A percentile compares a stretch with the other conserved stretches of the same genome.
Conservation (phyloP, 768 basidiomycete species). For the Phlebiopsis gigantea region DNA sequence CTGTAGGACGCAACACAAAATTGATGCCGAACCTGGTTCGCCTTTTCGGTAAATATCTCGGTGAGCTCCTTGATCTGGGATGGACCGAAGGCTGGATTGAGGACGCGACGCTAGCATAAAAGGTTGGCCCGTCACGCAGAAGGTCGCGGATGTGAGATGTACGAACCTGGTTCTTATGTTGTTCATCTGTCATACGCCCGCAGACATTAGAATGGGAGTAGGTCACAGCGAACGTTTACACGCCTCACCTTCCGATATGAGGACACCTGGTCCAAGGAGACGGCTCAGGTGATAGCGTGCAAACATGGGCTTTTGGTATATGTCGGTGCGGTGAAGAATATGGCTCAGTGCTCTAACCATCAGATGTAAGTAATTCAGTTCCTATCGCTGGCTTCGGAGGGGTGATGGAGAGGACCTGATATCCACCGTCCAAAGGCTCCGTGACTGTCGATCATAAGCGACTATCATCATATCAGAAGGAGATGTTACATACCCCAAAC, state of each 20-base stretch:
- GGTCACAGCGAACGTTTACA: too few relatives aligned
- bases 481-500: constrained; percentile 38
- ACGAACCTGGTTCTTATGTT: constrained; percentile 35
- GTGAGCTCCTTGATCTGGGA: constrained; percentile 54
- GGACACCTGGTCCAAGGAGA: constrained; percentile 42
- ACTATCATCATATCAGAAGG: background rate
- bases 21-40: constrained; percentile 41
- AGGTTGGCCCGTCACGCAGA: too few relatives aligned
- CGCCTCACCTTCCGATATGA: constrained; percentile 37
- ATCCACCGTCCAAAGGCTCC: constrained; percentile 53
- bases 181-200: constrained; percentile 17
- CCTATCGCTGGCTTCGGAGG: too few relatives aligned
- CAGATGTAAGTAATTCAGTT: too few relatives aligned
- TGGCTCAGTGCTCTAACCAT: constrained; percentile 62
- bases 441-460: constrained; percentile 16
- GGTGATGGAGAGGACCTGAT: too few relatives aligned
- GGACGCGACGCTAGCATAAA: constrained; percentile 23
- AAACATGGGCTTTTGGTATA: constrained; percentile 51
- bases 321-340: constrained; percentile 49
- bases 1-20: background rate
- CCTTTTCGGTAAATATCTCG: constrained; percentile 50
- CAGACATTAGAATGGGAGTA: background rate
- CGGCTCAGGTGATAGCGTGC: constrained; percentile 32
- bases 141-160: too few relatives aligned
- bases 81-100: constrained; percentile 66